A percentile compares a stretch with the other conserved stretches of the same genome.
These are phyloP conservation scores for Chaetomidium leptoderma DNA, from an alignment of 495 filamentous ascomycete genomes.

Conservation along the genomic window DNA sequence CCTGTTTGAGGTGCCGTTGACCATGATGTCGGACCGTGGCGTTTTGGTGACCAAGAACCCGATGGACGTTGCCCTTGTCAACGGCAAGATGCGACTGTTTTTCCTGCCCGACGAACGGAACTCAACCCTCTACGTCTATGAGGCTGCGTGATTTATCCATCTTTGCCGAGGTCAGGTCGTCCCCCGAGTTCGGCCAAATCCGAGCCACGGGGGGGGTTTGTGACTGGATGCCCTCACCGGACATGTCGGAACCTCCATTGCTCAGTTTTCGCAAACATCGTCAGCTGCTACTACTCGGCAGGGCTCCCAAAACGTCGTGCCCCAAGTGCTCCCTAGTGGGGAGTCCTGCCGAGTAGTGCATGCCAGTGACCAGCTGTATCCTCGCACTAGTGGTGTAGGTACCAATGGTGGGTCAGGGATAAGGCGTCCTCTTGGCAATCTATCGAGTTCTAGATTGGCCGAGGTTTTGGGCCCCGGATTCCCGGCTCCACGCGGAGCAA, in stretches of 20 bases:
- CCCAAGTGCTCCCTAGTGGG: no score
- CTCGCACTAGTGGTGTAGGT: not conserved
- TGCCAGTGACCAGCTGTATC: not conserved
- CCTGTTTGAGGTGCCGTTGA: constrained; percentile 35
- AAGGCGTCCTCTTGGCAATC: not conserved
- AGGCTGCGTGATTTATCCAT: constrained; percentile 21
- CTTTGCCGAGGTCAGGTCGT: no score
- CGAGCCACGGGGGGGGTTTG: no score
- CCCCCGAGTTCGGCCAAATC: not conserved
- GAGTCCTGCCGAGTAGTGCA: not conserved
- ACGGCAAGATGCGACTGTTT: constrained; percentile 35
- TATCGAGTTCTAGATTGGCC: not conserved
- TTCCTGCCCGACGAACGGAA: constrained; percentile 37
- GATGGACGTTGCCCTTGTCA: constrained; percentile 34
- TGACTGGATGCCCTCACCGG: no score
- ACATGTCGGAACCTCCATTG: no score
- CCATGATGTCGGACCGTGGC: constrained; percentile 32
- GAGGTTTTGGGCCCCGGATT: not conserved
- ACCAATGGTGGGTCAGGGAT: not conserved
- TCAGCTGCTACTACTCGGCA: no score
- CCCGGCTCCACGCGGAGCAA: not conserved
- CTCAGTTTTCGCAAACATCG: no score
- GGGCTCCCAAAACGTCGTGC: no score
- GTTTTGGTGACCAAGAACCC: constrained; percentile 35
- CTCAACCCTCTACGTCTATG: constrained; percentile 37